Conservation (phyloP, 441 rosid genomes). For the Rhodomyrtus psidioides region DNA sequence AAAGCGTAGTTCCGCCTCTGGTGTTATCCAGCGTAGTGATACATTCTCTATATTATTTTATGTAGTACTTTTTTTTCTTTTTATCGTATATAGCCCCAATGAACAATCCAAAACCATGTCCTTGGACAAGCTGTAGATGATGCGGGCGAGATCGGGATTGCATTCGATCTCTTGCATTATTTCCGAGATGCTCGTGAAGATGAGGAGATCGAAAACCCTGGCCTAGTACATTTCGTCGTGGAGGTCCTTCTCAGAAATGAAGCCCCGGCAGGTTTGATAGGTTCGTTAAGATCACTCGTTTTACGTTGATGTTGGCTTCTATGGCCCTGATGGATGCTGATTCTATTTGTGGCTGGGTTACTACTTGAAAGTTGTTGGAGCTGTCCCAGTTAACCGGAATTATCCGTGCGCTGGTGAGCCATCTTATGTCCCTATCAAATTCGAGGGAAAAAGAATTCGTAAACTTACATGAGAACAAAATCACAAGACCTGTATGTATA, state of each 20-base stretch:
- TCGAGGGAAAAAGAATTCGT: conserved; percentile 5
- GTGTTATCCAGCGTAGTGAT: conserved; percentile 6
- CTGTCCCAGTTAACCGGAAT: conserved; percentile 35
- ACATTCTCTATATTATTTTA: not conserved
- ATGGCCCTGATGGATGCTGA: conserved; percentile 26
- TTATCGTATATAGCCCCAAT: not conserved
- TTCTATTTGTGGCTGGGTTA: conserved; percentile 35
- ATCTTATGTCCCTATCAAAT: conserved; percentile 38
- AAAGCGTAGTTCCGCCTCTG: not conserved
- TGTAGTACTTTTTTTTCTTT: not conserved
- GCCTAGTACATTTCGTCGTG: conserved; percentile 51
- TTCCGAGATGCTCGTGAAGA: conserved; percentile 42
- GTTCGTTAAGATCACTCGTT: conserved; percentile 43
- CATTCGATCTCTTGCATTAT: conserved; percentile 29
- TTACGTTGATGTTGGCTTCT: conserved; percentile 31
- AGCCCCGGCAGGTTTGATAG: conserved; percentile 43
- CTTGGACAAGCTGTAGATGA: conserved; percentile 47
- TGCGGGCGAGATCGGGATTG: conserved; percentile 32
- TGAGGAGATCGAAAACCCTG: conserved; percentile 31
- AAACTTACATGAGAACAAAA: not conserved
- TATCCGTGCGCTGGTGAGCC: conserved; percentile 41
- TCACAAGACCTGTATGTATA: not conserved
- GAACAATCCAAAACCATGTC: conserved; percentile 23
- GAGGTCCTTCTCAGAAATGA: conserved; percentile 28
- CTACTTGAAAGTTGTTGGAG: conserved; percentile 34